A percentile compares a stretch with the other conserved stretches of the same genome.
Conservation (phyloP, 495 filamentous ascomycete genomes). For the Annulohypoxylon stygium region DNA sequence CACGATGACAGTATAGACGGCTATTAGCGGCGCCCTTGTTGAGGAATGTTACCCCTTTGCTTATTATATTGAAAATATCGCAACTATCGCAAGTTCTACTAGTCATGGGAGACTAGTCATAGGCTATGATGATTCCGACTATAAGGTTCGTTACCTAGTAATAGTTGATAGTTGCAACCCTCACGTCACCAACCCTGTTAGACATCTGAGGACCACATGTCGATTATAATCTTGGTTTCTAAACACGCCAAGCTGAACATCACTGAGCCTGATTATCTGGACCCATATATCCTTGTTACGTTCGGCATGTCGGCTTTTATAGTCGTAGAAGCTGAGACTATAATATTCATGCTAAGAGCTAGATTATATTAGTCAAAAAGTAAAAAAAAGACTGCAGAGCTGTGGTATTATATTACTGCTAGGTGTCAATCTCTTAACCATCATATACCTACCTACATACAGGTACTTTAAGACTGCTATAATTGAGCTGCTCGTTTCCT, state of each 20-base stretch:
- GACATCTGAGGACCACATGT: not conserved
- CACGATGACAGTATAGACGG: not conserved
- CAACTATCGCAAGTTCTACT: not conserved
- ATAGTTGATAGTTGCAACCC: not conserved
- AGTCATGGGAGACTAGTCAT: slow-evolving; percentile 7
- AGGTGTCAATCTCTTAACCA: no score
- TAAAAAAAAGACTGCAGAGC: not conserved
- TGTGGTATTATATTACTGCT: not conserved
- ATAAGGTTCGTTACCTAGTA: slow-evolving; percentile 6
- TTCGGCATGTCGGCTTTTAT: not conserved
- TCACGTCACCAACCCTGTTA: not conserved
- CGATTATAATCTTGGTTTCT: not conserved
- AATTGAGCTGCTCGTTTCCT: no score
- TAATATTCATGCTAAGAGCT: not conserved
- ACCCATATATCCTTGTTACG: not conserved
- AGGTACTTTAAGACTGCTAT: no score
- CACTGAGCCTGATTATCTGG: not conserved
- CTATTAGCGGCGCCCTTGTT: slow-evolving; percentile 14
- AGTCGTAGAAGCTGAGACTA: not conserved
- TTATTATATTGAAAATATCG: slow-evolving; percentile 1
- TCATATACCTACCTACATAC: no score
- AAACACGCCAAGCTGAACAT: not conserved
- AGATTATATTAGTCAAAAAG: not conserved
- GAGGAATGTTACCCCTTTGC: slow-evolving; percentile 14
- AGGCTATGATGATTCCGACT: slow-evolving; percentile 1